These are phyloP conservation scores for Durusdinium trenchii DNA, from an alignment of 73 alveolate species.

Conservation along the genomic window DNA sequence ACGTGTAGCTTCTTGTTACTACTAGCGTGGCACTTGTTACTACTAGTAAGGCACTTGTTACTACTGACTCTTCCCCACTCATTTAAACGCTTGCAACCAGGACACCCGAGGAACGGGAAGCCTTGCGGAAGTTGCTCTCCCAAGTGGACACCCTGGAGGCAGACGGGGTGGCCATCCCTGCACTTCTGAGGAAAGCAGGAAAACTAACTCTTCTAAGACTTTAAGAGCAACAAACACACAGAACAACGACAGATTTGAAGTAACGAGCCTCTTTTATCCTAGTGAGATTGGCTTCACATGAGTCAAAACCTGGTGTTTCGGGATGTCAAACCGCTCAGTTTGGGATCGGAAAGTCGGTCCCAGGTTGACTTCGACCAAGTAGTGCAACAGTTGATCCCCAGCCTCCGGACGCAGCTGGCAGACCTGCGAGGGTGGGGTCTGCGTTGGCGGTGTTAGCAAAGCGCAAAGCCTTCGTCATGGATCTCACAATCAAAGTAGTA, in stretches of 20 bases:
- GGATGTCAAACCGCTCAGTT: neutral
- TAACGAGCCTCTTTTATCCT: too few relatives aligned
- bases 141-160: conserved; percentile 44
- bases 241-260: neutral
- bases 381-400: conserved; percentile 48
- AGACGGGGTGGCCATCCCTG: neutral
- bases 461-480: neutral
- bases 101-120: conserved; percentile 47
- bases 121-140: conserved; percentile 42
- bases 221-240: neutral
- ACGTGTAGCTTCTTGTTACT: too few relatives aligned
- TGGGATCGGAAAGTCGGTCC: neutral
- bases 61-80: too few relatives aligned
- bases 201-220: neutral
- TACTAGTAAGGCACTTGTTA: too few relatives aligned
- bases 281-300: neutral
- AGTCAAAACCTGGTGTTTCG: neutral
- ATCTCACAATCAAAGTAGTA: too few relatives aligned
- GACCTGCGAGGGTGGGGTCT: conserved; percentile 55
- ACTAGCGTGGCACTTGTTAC: too few relatives aligned
- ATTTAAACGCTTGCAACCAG: too few relatives aligned
- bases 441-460: neutral
- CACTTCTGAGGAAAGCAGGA: neutral
- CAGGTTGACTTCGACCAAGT: conserved; percentile 70
- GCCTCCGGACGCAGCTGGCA: conserved; percentile 58